Evolutionary conservation across 371 early-diverging fungal species (phyloP).

Genomic region (Vairimorpha necatrix): DNA sequence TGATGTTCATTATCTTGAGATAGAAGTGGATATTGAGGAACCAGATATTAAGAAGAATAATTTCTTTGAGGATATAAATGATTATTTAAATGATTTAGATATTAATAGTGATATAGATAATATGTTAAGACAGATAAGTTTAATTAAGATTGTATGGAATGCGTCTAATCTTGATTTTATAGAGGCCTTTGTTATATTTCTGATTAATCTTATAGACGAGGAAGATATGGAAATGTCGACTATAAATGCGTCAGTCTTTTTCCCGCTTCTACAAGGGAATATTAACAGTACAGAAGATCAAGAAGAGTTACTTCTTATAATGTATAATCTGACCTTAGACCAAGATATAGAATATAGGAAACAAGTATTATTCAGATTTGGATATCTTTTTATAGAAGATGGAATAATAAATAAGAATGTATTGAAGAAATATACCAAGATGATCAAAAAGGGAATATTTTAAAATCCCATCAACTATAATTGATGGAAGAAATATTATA

Average conservation of each 20-base stretch:
- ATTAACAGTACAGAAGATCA: slow-evolving; percentile 17
- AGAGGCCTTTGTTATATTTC: slow-evolving; percentile 56
- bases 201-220: slow-evolving; percentile 36
- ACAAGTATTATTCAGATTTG: slow-evolving; percentile 31
- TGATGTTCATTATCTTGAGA: slow-evolving; percentile 14
- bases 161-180: slow-evolving; percentile 41
- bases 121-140: slow-evolving; percentile 41
- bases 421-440: slow-evolving; percentile 27
- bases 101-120: slow-evolving; percentile 21
- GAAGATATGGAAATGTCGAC: slow-evolving; percentile 30
- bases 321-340: slow-evolving; percentile 14
- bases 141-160: slow-evolving; percentile 55
- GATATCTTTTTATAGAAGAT: slow-evolving; percentile 44
- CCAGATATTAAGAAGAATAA: slow-evolving; percentile 13
- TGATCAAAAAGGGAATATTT: slow-evolving; percentile 18
- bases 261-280: slow-evolving; percentile 18
- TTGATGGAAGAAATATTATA: no score
- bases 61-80: slow-evolving; percentile 52
- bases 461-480: no score
- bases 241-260: slow-evolving; percentile 38
- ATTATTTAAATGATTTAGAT: slow-evolving; percentile 27
- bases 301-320: slow-evolving; percentile 23
- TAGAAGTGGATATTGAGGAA: slow-evolving; percentile 6
- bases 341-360: neutral
- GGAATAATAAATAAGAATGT: slow-evolving; percentile 30